Evolutionary conservation across 768 basidiomycete genomes (phyloP).

Genomic region (Cyclocybe cylindracea): DNA sequence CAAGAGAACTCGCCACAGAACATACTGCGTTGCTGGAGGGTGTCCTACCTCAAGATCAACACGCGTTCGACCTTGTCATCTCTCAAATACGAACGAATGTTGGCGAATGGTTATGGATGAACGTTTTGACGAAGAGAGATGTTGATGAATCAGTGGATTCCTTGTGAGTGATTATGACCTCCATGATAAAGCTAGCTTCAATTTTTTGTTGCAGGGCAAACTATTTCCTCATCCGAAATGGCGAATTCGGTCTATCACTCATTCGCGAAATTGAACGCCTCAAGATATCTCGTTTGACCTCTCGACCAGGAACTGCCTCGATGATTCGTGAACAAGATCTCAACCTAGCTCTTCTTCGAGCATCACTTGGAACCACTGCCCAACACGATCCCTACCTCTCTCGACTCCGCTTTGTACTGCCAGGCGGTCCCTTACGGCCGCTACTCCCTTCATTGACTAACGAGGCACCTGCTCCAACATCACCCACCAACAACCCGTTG

Average conservation of each 20-base stretch:
- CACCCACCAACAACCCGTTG: constrained; percentile 17
- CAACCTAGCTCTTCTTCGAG: constrained; percentile 82
- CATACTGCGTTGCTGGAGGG: constrained; percentile 66
- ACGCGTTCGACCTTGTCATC: constrained; percentile 75
- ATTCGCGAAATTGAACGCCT: constrained; percentile 87
- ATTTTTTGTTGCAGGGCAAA: constrained; percentile 57
- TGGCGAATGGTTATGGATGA: constrained; percentile 93
- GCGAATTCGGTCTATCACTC: constrained; percentile 81
- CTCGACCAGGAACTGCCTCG: constrained; percentile 60
- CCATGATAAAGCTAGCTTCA: constrained; percentile 7
- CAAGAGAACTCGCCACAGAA: constrained; percentile 60
- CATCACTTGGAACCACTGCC: constrained; percentile 85
- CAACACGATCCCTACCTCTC: constrained; percentile 83
- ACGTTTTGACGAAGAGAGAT: constrained; percentile 81
- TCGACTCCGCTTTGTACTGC: constrained; percentile 73
- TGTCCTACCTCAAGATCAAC: constrained; percentile 74
- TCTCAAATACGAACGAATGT: constrained; percentile 76
- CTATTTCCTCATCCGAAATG: constrained; percentile 87
- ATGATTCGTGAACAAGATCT: constrained; percentile 92
- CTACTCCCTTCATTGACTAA: constrained; percentile 71
- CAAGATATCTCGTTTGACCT: constrained; percentile 74
- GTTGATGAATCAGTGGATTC: constrained; percentile 85
- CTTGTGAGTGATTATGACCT: constrained; percentile 51
- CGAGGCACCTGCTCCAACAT: constrained; percentile 36
- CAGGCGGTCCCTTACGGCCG: constrained; percentile 80